Evolutionary conservation across 163 green algal genomes (phyloP), one percentile per base, ranked within the genome.

Genomic region (Picocystis sp.): DNA sequence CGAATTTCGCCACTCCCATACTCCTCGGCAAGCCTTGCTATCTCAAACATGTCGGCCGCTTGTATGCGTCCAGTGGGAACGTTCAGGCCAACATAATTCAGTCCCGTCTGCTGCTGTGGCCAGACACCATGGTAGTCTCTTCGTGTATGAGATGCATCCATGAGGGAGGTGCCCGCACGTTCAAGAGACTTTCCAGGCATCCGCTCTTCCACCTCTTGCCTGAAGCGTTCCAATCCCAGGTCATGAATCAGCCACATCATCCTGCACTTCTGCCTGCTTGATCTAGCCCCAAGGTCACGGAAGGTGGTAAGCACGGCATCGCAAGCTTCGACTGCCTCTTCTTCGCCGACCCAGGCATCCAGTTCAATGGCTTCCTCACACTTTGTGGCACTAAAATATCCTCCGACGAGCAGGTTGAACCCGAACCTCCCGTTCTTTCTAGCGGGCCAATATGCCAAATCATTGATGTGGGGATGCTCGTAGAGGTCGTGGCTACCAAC

Each of bases 391-490:
- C 68, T 86, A 71, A 98, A 94, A 73, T 93, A 94, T 43, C 89
- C 89, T 43, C 89, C 89, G 22, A 91, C 75, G 9, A 87, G 61
- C 11, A 92, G 60, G 64, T 93, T 90, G 65, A 87, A 93, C 11
- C 79, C 82, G 3, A 86, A 52, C 35, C 64, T 81, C 0, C 66
- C 68, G 0, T 78, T 75, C 44, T 82, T 52, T 0, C 57, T 42
- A 13, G 86, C 76, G 0, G 88, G 85, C 56, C 92, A 76, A 53
- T 89, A 89, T 8, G 79, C 89, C 5, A 98, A 73, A 58, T 98
- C 89, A 63, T 97, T 98, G 77, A 98, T 97, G 69, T 97, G 81
- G n/a, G 74, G 77, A 75, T 98, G 89, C 33, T 84, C 84, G 64
- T 92, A 98, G 59, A 93, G 74, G 66, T 95, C 87, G 21, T 82